Conservation (phyloP, 192 early-diverging fungal genomes). For the Umbelopsis sp. region DNA sequence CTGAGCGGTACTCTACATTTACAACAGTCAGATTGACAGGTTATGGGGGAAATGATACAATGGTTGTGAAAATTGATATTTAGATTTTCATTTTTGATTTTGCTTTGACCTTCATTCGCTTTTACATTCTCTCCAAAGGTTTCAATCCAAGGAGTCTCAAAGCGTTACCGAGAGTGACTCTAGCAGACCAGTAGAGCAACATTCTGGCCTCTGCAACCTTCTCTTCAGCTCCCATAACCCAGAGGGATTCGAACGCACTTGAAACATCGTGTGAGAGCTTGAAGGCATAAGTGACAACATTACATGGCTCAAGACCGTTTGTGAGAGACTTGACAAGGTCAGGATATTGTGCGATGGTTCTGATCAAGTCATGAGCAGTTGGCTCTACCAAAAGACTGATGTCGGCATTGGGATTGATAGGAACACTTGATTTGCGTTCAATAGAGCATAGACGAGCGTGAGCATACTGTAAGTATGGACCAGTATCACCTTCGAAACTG, state of each 20-base stretch:
- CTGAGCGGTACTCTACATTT: constrained; percentile 19
- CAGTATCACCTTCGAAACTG: constrained; percentile 96
- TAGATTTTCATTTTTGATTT: not conserved
- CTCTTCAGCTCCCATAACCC: constrained; percentile 70
- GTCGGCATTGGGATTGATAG: constrained; percentile 66
- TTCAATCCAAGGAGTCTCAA: constrained; percentile 80
- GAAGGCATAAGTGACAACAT: constrained; percentile 82
- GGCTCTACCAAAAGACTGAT: constrained; percentile 70
- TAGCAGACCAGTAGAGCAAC: constrained; percentile 82
- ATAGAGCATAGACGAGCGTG: constrained; percentile 96
- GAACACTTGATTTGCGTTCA: constrained; percentile 74
- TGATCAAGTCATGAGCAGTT: constrained; percentile 71
- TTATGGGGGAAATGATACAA: constrained; percentile 17
- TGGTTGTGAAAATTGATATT: not conserved
- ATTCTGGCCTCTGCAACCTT: constrained; percentile 85
- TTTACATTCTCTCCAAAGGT: constrained; percentile 92
- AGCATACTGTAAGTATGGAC: constrained; percentile 99
- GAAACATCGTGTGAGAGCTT: constrained; percentile 82
- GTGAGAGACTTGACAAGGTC: constrained; percentile 75
- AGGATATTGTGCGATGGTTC: constrained; percentile 80
- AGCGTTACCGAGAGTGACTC: constrained; percentile 85
- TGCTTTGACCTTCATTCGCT: not conserved
- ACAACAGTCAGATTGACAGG: constrained; percentile 15
- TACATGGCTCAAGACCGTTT: constrained; percentile 79
- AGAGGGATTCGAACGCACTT: constrained; percentile 73